Evolutionary conservation across 2,329 filamentous ascomycete species (phyloP).

Genomic region (Aspergillus fumigatiaffinis): DNA sequence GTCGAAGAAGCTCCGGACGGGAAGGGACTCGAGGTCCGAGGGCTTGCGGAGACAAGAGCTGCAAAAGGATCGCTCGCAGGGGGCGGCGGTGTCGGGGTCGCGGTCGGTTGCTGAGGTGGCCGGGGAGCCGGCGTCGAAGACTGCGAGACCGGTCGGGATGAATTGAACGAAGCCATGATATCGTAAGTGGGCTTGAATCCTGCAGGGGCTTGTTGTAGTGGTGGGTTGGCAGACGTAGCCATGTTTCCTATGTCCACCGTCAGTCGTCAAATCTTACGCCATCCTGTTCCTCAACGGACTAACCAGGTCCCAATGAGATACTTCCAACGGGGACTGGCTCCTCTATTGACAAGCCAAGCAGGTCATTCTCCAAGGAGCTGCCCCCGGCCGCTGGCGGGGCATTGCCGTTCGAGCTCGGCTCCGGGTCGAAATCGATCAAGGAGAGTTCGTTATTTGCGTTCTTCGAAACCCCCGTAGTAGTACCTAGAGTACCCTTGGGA

Average conservation of each 20-base stretch:
- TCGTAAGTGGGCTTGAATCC: conserved; percentile 54
- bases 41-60: conserved; percentile 50
- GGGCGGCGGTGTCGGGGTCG: conserved; percentile 33
- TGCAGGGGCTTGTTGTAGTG: conserved; percentile 40
- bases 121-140: conserved; percentile 48
- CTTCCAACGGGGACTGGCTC: conserved; percentile 69
- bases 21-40: conserved; percentile 45
- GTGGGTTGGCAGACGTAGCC: conserved; percentile 21
- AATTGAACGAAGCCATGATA: conserved; percentile 52
- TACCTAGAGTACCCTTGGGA: conserved; percentile 72
- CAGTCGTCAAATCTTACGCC: conserved; percentile 37
- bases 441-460: conserved; percentile 76
- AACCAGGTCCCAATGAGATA: conserved; percentile 76
- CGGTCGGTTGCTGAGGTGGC: conserved; percentile 28
- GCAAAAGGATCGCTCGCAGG: conserved; percentile 58
- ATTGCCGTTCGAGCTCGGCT: conserved; percentile 46
- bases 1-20: conserved; percentile 21
- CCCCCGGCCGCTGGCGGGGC: conserved; percentile 49
- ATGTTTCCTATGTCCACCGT: conserved; percentile 34
- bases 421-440: conserved; percentile 80
- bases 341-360: conserved; percentile 81
- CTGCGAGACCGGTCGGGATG: conserved; percentile 46
- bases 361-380: conserved; percentile 78
- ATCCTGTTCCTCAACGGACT: conserved; percentile 46
- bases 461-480: conserved; percentile 61